A percentile compares a stretch with the other conserved stretches of the same genome.
Evolutionary conservation across 139 green algal genomes (phyloP).

Genomic region (Mesotaenium endlicherianum): DNA sequence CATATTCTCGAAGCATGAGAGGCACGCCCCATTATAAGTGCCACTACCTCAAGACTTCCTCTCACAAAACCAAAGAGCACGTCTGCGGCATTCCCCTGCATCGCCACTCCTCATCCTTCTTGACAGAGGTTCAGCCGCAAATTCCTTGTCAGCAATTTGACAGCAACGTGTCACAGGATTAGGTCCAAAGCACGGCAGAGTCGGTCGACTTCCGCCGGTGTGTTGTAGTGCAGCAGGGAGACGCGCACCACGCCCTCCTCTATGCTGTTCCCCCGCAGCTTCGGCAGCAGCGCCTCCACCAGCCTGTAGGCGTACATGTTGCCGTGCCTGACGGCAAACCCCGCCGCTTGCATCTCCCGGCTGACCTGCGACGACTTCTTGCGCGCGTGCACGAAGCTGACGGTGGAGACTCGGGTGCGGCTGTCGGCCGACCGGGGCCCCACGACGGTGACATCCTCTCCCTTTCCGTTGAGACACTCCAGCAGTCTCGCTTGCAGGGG

Average conservation of each 20-base stretch:
- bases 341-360: background rate
- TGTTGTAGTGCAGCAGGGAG: slow-evolving; percentile 66
- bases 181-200: slow-evolving; percentile 41
- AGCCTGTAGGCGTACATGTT: slow-evolving; percentile 58
- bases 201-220: slow-evolving; percentile 50
- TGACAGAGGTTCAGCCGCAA: too few relatives aligned
- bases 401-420: slow-evolving; percentile 20
- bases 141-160: too few relatives aligned
- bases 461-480: background rate
- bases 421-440: background rate
- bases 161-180: background rate
- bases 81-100: too few relatives aligned
- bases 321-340: slow-evolving; percentile 51
- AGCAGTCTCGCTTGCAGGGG: background rate
- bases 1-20: background rate
- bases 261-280: background rate
- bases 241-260: slow-evolving; percentile 59
- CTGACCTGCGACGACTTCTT: background rate
- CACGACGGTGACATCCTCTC: background rate
- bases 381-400: slow-evolving; percentile 30
- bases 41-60: background rate
- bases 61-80: too few relatives aligned
- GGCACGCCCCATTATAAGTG: too few relatives aligned
- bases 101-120: too few relatives aligned
- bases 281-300: slow-evolving; percentile 25